phyloP scores from a whole-genome alignment of 805 yeast species.

The Candida yuanshanica region DNA sequence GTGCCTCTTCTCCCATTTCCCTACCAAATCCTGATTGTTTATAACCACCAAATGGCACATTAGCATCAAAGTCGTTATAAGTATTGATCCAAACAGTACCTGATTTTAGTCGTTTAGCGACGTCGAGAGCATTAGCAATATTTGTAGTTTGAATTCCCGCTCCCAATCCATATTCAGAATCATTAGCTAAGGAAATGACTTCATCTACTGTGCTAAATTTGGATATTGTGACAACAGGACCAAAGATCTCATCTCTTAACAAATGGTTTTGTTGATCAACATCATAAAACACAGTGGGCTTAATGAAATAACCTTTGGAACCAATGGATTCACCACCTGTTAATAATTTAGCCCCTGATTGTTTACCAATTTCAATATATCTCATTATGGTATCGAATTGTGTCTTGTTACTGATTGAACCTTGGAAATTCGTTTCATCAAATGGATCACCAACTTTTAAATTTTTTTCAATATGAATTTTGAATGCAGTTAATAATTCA shows the following conservation, averaged over 20 bases:
- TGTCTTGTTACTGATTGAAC: conserved; percentile 69
- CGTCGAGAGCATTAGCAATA: conserved; percentile 55
- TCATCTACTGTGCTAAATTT: conserved; percentile 67
- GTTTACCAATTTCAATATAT: conserved; percentile 61
- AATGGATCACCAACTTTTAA: conserved; percentile 74
- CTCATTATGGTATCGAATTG: conserved; percentile 66
- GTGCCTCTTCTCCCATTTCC: conserved; percentile 79
- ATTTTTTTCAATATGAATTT: conserved; percentile 45
- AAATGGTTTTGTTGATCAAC: conserved; percentile 57
- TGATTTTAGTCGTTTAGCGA: conserved; percentile 59
- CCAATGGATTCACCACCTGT: conserved; percentile 69
- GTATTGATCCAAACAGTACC: conserved; percentile 83
- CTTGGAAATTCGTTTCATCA: conserved; percentile 61
- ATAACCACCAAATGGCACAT: conserved; percentile 80
- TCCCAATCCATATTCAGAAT: conserved; percentile 72
- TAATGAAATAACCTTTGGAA: conserved; percentile 62
- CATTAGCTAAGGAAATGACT: conserved; percentile 60
- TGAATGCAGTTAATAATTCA: conserved; percentile 51
- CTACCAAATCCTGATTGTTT: conserved; percentile 80
- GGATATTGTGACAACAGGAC: conserved; percentile 69
- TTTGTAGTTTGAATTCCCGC: conserved; percentile 72
- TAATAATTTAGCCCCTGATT: conserved; percentile 59
- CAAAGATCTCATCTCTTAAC: conserved; percentile 71
- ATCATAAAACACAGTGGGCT: conserved; percentile 71
- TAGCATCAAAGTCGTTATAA: conserved; percentile 68